A percentile compares a stretch with the other conserved stretches of the same genome.
Conservation (phyloP, 345 rosid genomes). For the Angophora floribunda region DNA sequence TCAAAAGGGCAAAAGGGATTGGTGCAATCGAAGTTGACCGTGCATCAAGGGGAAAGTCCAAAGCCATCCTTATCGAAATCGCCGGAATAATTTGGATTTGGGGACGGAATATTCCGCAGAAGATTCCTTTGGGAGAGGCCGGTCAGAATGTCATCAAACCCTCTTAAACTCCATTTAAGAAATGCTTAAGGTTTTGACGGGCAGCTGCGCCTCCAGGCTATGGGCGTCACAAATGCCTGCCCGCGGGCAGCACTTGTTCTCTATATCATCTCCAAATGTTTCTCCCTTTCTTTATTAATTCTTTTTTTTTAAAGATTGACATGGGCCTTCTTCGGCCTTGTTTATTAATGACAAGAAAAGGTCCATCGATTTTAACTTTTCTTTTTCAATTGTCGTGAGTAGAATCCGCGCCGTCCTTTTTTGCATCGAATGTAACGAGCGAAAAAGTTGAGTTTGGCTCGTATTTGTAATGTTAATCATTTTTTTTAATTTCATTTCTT, state of each 20-base stretch:
- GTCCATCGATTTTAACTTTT: no score
- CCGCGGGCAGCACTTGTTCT: neutral
- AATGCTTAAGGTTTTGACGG: neutral
- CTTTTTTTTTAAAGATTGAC: neutral
- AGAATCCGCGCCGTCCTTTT: neutral
- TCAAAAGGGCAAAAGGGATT: neutral
- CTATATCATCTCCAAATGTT: neutral
- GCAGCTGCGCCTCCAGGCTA: neutral
- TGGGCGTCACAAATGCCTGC: neutral
- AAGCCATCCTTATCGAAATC: neutral
- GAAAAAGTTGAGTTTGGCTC: no score
- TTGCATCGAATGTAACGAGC: no score
- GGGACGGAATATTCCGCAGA: constrained; percentile 9
- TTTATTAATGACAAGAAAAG: neutral
- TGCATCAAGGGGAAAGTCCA: neutral
- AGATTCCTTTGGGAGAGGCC: constrained; percentile 9
- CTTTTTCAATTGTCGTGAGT: no score
- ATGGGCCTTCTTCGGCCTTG: neutral
- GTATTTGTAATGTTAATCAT: no score
- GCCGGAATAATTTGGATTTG: constrained; percentile 2
- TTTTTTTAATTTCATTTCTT: neutral
- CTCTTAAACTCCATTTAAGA: neutral
- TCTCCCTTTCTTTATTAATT: no score
- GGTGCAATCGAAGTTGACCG: neutral
- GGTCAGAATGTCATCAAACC: neutral